A percentile compares a stretch with the other conserved stretches of the same genome.
phyloP scores from a whole-genome alignment of 495 filamentous ascomycete species.

The Glutinoglossum americanum region DNA sequence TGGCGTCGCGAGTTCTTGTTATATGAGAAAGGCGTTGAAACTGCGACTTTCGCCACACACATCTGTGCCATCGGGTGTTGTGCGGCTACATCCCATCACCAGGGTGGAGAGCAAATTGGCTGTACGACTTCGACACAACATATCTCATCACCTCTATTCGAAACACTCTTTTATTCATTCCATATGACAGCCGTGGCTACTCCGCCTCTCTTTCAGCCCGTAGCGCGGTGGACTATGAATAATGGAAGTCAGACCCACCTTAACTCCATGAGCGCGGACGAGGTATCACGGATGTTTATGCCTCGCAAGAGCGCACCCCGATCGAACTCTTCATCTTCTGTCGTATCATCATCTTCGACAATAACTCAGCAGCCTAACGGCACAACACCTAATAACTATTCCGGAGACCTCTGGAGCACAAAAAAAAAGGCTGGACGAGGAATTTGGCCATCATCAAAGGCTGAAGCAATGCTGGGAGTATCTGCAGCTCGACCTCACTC shows the following conservation, averaged over 20 bases:
- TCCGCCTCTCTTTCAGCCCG: conserved; percentile 69
- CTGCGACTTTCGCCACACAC: background rate
- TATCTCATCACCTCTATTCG: background rate
- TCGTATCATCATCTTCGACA: conserved; percentile 45
- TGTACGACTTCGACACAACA: background rate
- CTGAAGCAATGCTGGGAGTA: conserved; percentile 42
- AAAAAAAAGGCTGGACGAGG: conserved; percentile 44
- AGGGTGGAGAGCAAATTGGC: background rate
- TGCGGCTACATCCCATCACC: conserved; percentile 1
- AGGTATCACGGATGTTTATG: conserved; percentile 72
- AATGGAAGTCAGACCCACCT: conserved; percentile 54
- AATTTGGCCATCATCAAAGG: conserved; percentile 51
- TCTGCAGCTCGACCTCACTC: conserved; percentile 39
- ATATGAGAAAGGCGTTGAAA: background rate
- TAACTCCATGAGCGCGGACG: conserved; percentile 66
- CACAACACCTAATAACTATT: background rate
- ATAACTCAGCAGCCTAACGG: conserved; percentile 17
- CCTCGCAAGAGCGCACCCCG: conserved; percentile 67
- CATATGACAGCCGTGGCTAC: conserved; percentile 93
- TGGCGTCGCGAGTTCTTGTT: background rate
- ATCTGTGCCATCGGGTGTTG: background rate
- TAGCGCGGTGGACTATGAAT: conserved; percentile 39
- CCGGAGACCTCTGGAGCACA: conserved; percentile 10
- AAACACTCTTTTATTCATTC: background rate
- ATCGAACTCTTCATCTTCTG: conserved; percentile 71